A percentile compares a stretch with the other conserved stretches of the same genome.
Evolutionary conservation across 805 yeast species (phyloP).

Genomic region (Candida michaelii): DNA sequence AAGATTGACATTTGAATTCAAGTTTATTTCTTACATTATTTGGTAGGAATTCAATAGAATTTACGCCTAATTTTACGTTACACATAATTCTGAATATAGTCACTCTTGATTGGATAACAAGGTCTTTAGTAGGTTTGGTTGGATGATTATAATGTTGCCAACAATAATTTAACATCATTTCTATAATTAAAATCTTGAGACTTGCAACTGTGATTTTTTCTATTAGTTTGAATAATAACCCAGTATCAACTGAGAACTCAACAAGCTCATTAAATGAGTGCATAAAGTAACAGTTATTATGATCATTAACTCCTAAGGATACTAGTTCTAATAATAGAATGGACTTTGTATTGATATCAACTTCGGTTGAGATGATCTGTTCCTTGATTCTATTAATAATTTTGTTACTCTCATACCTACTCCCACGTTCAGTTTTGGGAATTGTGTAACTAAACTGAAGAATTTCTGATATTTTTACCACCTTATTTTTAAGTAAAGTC

Average conservation of each 20-base stretch:
- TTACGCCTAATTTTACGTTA: constrained; percentile 31
- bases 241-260: constrained; percentile 41
- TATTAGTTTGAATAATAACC: constrained; percentile 30
- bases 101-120: constrained; percentile 26
- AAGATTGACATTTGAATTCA: constrained; percentile 16
- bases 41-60: constrained; percentile 8
- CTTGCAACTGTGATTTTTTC: constrained; percentile 18
- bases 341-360: constrained; percentile 10
- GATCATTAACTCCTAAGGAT: constrained; percentile 31
- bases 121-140: constrained; percentile 8
- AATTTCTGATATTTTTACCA: constrained; percentile 12
- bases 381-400: constrained; percentile 10
- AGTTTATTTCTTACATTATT: constrained; percentile 7
- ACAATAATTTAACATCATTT: constrained; percentile 44
- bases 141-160: constrained; percentile 22
- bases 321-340: constrained; percentile 15
- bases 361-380: constrained; percentile 8
- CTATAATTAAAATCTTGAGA: constrained; percentile 33
- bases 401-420: constrained; percentile 10
- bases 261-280: constrained; percentile 37
- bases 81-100: constrained; percentile 33
- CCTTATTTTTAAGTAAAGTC: background rate
- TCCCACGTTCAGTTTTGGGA: constrained; percentile 9
- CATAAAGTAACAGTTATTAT: constrained; percentile 25
- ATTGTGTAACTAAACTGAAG: constrained; percentile 6